Conservation (phyloP, 768 basidiomycete genomes). For the Ramaria sp. region DNA sequence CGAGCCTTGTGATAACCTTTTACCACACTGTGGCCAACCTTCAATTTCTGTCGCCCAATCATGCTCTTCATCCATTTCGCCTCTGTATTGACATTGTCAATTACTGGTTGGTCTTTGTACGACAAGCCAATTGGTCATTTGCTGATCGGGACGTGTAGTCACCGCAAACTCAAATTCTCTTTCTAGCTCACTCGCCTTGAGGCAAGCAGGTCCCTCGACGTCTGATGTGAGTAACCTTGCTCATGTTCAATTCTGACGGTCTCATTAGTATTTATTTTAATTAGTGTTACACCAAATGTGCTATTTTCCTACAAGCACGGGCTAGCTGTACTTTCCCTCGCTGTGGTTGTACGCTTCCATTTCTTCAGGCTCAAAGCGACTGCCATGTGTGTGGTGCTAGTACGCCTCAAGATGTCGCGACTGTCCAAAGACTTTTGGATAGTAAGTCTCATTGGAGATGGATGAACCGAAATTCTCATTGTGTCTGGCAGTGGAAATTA, state of each 20-base stretch:
- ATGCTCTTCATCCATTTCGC: neutral
- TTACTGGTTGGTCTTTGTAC: too few species aligned
- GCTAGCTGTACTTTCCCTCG: neutral
- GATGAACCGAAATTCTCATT: neutral
- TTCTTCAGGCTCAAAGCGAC: neutral
- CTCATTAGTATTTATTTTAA: neutral
- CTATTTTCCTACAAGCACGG: neutral
- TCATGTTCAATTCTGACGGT: neutral
- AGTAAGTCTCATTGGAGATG: neutral
- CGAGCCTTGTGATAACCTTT: too few species aligned
- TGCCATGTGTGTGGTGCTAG: neutral
- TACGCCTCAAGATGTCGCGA: neutral
- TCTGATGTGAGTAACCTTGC: neutral
- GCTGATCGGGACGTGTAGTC: neutral
- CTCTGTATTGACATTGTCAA: neutral
- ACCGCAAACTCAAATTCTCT: neutral
- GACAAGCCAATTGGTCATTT: neutral
- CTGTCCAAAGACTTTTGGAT: constrained; percentile 3
- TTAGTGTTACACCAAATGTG: neutral
- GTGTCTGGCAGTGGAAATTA: neutral
- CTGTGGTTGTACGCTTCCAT: neutral
- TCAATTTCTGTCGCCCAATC: too few species aligned
- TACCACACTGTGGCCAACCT: too few species aligned
- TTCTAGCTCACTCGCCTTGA: neutral
- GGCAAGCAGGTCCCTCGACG: neutral